phyloP scores from a whole-genome alignment of 768 basidiomycete species.

The Tylopilus vinaceipallidus region DNA sequence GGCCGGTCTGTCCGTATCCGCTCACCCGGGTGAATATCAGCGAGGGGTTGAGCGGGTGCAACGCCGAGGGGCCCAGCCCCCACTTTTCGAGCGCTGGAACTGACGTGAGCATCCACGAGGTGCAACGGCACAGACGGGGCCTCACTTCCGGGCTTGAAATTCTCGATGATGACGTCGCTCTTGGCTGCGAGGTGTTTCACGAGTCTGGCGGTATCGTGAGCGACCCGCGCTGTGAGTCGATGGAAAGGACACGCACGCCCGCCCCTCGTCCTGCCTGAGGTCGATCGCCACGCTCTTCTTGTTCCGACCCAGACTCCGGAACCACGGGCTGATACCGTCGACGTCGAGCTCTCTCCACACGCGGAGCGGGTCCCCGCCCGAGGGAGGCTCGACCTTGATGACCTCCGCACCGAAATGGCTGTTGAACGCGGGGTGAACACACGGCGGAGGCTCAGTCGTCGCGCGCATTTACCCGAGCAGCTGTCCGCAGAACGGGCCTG shows the following conservation, averaged over 20 bases:
- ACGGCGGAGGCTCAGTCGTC: background rate
- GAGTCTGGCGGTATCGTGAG: slow-evolving; percentile 46
- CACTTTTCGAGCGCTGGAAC: slow-evolving; percentile 65
- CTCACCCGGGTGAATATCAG: slow-evolving; percentile 89
- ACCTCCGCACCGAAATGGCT: slow-evolving; percentile 74
- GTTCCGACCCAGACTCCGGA: slow-evolving; percentile 66
- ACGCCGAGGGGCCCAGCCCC: slow-evolving; percentile 54
- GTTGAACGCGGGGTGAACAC: slow-evolving; percentile 1
- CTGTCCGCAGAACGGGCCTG: slow-evolving; percentile 72
- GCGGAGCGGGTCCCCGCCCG: slow-evolving; percentile 61
- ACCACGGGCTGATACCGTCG: slow-evolving; percentile 74
- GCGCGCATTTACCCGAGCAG: slow-evolving; percentile 53
- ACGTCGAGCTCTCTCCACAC: slow-evolving; percentile 71
- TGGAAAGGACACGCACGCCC: slow-evolving; percentile 35
- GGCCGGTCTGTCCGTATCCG: slow-evolving; percentile 74
- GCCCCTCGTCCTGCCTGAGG: slow-evolving; percentile 55
- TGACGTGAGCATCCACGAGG: background rate
- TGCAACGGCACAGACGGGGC: background rate
- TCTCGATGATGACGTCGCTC: slow-evolving; percentile 68
- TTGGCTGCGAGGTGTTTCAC: slow-evolving; percentile 59
- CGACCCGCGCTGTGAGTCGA: background rate
- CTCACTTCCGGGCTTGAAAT: slow-evolving; percentile 75
- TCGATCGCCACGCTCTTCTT: slow-evolving; percentile 76
- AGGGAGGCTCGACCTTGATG: slow-evolving; percentile 69
- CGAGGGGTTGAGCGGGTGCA: slow-evolving; percentile 76